Evolutionary conservation across 192 early-diverging fungal genomes (phyloP).

Genomic region (Gaertneriomyces semiglobifer): DNA sequence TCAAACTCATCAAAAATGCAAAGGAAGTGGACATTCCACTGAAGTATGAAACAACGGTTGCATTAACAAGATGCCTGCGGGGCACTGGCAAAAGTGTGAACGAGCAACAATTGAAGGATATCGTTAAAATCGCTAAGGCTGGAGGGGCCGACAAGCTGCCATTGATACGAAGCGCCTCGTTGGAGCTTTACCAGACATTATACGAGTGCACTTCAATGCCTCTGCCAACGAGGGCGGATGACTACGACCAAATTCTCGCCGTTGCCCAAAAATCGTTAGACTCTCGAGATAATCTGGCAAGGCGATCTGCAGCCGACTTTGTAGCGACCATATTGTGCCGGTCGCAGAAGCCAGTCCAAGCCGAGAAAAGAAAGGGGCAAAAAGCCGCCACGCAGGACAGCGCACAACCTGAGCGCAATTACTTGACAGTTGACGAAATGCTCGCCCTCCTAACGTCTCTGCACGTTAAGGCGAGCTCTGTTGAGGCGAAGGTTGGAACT

Average conservation of each 20-base stretch:
- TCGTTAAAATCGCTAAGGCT: constrained; percentile 59
- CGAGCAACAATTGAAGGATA: constrained; percentile 70
- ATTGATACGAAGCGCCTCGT: constrained; percentile 50
- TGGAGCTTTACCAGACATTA: constrained; percentile 50
- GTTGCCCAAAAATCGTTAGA: constrained; percentile 53
- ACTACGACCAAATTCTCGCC: constrained; percentile 52
- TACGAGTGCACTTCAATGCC: constrained; percentile 44
- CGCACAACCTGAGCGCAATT: constrained; percentile 28
- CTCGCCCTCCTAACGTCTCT: constrained; percentile 60
- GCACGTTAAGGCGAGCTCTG: constrained; percentile 58
- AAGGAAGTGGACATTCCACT: constrained; percentile 57
- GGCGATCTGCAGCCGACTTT: constrained; percentile 49
- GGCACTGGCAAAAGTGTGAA: constrained; percentile 71
- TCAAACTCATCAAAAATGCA: constrained; percentile 64
- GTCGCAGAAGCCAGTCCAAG: constrained; percentile 46
- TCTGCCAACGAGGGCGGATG: constrained; percentile 47
- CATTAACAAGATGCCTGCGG: constrained; percentile 60
- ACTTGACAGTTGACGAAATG: constrained; percentile 64
- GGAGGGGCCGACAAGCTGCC: constrained; percentile 71
- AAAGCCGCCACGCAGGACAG: constrained; percentile 41
- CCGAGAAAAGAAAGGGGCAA: constrained; percentile 12
- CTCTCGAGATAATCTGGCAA: constrained; percentile 42
- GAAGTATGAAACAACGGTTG: constrained; percentile 65
- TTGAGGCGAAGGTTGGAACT: constrained; percentile 72
- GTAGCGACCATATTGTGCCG: constrained; percentile 50